Conservation (phyloP, 805 yeast species). For the Myxozyma mucilagina region DNA sequence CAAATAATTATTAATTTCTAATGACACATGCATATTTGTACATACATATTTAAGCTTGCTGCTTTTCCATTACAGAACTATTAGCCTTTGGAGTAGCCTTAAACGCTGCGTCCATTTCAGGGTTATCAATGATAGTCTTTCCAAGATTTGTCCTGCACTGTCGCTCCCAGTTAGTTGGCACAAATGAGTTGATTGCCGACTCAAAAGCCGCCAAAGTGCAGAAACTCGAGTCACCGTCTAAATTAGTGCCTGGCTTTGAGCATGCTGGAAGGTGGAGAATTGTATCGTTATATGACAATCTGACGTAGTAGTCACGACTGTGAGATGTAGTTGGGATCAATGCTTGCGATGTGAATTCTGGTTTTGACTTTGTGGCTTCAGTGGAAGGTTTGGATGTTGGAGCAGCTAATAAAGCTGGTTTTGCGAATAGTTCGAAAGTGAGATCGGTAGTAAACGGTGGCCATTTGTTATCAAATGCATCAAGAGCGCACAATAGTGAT, state of each 20-base stretch:
- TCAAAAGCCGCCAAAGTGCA: constrained; percentile 26
- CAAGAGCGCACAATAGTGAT: constrained; percentile 28
- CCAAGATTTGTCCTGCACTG: constrained; percentile 25
- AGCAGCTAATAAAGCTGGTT: background rate
- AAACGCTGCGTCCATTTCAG: constrained; percentile 17
- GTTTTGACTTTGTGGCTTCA: background rate
- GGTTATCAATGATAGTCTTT: constrained; percentile 19
- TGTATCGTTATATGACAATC: constrained; percentile 29
- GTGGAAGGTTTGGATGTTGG: background rate
- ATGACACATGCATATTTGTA: background rate
- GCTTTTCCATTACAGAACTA: constrained; percentile 15
- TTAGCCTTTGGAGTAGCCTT: background rate
- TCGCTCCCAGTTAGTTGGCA: constrained; percentile 26
- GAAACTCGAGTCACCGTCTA: constrained; percentile 15
- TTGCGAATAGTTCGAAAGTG: constrained; percentile 28
- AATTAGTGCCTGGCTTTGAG: constrained; percentile 13
- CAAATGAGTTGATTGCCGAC: constrained; percentile 5
- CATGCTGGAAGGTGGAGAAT: constrained; percentile 29
- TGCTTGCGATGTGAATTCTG: background rate
- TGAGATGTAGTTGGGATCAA: background rate
- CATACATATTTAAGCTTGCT: constrained; percentile 3
- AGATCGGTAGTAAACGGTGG: constrained; percentile 34
- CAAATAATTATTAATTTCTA: too few relatives aligned
- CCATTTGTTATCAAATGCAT: constrained; percentile 30
- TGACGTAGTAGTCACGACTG: constrained; percentile 29